phyloP scores from a whole-genome alignment of 805 yeast species.

The Cyberlindnera mycetangii region DNA sequence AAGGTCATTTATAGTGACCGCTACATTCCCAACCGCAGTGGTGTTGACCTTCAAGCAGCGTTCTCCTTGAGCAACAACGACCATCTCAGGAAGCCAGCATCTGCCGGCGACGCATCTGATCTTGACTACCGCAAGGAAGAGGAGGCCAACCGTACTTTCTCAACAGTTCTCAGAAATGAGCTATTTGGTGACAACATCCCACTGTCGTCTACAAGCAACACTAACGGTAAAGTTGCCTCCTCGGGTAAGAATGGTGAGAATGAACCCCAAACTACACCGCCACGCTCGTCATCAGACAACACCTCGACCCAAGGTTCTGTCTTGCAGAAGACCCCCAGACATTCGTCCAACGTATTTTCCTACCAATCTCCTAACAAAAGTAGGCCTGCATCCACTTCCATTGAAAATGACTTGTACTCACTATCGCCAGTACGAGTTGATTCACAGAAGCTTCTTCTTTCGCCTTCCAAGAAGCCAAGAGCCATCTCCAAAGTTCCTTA shows the following conservation, averaged over 20 bases:
- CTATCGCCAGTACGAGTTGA: constrained; percentile 87
- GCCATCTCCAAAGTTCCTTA: constrained; percentile 84
- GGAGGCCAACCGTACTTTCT: constrained; percentile 85
- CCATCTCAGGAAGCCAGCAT: constrained; percentile 26
- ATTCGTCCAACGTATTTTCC: constrained; percentile 59
- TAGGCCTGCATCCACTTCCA: constrained; percentile 55
- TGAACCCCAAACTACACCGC: constrained; percentile 29
- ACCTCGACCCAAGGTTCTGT: constrained; percentile 3
- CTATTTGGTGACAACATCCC: constrained; percentile 87
- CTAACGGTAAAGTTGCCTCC: constrained; percentile 22
- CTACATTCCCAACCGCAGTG: constrained; percentile 83
- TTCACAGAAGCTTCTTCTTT: constrained; percentile 70
- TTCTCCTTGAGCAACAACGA: constrained; percentile 25
- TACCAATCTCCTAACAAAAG: constrained; percentile 69
- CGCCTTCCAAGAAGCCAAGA: constrained; percentile 79
- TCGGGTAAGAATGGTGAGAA: constrained; percentile 32
- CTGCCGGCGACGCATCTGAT: constrained; percentile 39
- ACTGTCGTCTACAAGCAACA: constrained; percentile 23
- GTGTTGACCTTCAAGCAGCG: constrained; percentile 86
- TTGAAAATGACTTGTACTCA: constrained; percentile 74
- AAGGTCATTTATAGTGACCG: constrained; percentile 71
- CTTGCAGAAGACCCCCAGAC: constrained; percentile 35
- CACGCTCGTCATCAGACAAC: constrained; percentile 30
- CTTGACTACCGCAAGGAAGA: constrained; percentile 66
- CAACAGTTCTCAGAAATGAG: constrained; percentile 83